Evolutionary conservation across 768 basidiomycete species (phyloP).

Genomic region (Russula sp.): DNA sequence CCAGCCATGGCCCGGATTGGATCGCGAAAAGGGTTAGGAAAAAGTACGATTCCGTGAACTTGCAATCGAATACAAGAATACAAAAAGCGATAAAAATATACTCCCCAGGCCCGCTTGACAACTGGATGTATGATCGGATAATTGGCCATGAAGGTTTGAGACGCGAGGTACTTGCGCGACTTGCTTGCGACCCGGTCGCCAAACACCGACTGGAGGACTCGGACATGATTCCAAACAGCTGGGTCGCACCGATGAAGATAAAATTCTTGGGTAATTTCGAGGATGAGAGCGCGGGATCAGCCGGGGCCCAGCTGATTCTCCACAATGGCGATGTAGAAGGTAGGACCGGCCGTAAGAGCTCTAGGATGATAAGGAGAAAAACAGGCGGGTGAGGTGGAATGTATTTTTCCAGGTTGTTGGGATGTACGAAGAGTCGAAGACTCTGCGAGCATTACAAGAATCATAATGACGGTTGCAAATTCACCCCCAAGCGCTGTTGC

Average conservation of each 20-base stretch:
- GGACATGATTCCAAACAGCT: slow-evolving; percentile 82
- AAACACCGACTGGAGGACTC: slow-evolving; percentile 96
- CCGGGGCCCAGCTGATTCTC: slow-evolving; percentile 41
- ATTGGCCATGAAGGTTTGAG: slow-evolving; percentile 95
- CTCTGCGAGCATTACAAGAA: neutral
- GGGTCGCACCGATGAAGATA: slow-evolving; percentile 80
- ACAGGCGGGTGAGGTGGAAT: slow-evolving; percentile 52
- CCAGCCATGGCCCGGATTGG: no score
- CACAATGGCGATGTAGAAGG: slow-evolving; percentile 89
- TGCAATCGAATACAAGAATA: no score
- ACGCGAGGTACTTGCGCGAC: slow-evolving; percentile 87
- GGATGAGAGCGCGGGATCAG: no score
- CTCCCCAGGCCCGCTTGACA: slow-evolving; percentile 59
- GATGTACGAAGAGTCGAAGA: no score
- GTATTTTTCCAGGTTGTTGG: no score
- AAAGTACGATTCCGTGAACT: no score
- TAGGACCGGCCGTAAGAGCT: slow-evolving; percentile 87
- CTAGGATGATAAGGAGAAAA: slow-evolving; percentile 83
- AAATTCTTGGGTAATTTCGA: slow-evolving; percentile 96
- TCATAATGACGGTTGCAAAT: neutral
- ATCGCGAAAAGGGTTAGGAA: no score
- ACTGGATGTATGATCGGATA: slow-evolving; percentile 76
- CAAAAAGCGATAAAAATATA: no score
- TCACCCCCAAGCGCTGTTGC: neutral
- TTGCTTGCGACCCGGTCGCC: slow-evolving; percentile 73